These are phyloP conservation scores for Chlorella sp. DNA, from an alignment of 139 green algal genomes.

Conservation along the genomic window DNA sequence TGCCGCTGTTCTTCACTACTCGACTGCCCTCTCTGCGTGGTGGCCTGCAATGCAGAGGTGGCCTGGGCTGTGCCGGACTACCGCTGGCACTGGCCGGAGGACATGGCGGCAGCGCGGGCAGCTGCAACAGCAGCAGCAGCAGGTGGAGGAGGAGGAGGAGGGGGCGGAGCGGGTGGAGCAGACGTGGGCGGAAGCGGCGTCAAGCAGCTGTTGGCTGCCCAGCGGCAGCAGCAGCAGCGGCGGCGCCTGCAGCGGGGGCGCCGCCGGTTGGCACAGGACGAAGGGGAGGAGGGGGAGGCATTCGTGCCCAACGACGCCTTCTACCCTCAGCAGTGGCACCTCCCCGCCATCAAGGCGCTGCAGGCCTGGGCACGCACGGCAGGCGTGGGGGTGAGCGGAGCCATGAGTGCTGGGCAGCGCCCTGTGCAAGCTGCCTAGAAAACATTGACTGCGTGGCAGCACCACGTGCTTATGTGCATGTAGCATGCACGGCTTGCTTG, in stretches of 20 bases:
- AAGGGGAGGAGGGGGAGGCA: not conserved
- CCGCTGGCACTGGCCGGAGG: not conserved
- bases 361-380: slow-evolving; percentile 32
- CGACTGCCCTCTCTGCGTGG: not conserved
- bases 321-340: slow-evolving; percentile 41
- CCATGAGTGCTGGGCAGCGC: no score
- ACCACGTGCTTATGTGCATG: no score
- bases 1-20: not conserved
- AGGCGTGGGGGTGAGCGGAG: slow-evolving; percentile 4
- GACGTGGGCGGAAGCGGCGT: not conserved
- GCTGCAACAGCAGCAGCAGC: not conserved
- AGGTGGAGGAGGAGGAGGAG: not conserved
- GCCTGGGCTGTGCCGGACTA: slow-evolving; percentile 35
- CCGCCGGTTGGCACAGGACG: not conserved
- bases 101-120: not conserved
- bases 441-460: no score
- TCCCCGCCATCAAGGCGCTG: slow-evolving; percentile 4
- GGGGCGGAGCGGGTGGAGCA: no score
- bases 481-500: not conserved
- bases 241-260: no score
- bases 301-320: slow-evolving; percentile 4
- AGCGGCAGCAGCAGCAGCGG: not conserved
- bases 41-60: not conserved
- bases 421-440: not conserved
- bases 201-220: not conserved